These are phyloP conservation scores for Pyrrhoderma noxium DNA, from an alignment of 1,284 basidiomycete genomes.

Conservation along the genomic window DNA sequence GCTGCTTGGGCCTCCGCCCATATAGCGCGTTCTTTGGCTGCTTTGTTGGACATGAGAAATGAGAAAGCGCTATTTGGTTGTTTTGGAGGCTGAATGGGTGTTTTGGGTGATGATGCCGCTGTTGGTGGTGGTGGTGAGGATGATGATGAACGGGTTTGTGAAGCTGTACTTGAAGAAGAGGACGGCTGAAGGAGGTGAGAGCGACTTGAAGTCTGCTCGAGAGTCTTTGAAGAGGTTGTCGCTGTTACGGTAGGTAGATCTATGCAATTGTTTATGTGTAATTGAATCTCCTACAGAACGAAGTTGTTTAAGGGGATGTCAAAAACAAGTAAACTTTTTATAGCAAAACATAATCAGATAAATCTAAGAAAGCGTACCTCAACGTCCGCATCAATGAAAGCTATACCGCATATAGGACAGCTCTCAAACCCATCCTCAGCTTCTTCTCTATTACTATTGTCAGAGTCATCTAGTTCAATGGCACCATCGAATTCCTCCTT, in stretches of 20 bases:
- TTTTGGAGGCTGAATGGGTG: no score
- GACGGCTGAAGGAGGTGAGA: conserved; percentile 21
- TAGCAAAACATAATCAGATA: conserved; percentile 4
- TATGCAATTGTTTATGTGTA: conserved; percentile 46
- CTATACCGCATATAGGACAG: conserved; percentile 36
- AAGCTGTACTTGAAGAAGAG: conserved; percentile 10
- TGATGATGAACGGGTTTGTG: conserved; percentile 16
- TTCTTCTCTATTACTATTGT: conserved; percentile 13
- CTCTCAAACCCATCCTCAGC: conserved; percentile 21
- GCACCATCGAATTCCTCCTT: no score
- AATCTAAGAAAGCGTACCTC: conserved; percentile 26
- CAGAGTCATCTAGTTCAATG: no score
- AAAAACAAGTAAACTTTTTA: background rate
- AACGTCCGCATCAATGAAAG: conserved; percentile 23
- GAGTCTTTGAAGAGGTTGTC: conserved; percentile 36
- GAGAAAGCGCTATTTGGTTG: conserved; percentile 60
- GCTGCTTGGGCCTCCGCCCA: conserved; percentile 73
- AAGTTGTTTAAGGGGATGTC: background rate
- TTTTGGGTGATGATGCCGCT: no score
- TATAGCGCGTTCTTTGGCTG: conserved; percentile 73
- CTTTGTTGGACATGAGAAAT: conserved; percentile 74
- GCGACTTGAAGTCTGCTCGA: conserved; percentile 2
- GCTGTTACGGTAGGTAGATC: conserved; percentile 27
- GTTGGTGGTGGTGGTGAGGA: conserved; percentile 6
- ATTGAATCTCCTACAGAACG: conserved; percentile 33